Percentiles rank a stretch among this genome's conserved stretches.
Conservation (phyloP, 2,329 filamentous ascomycete genomes). For the Diaporthe sp. region DNA sequence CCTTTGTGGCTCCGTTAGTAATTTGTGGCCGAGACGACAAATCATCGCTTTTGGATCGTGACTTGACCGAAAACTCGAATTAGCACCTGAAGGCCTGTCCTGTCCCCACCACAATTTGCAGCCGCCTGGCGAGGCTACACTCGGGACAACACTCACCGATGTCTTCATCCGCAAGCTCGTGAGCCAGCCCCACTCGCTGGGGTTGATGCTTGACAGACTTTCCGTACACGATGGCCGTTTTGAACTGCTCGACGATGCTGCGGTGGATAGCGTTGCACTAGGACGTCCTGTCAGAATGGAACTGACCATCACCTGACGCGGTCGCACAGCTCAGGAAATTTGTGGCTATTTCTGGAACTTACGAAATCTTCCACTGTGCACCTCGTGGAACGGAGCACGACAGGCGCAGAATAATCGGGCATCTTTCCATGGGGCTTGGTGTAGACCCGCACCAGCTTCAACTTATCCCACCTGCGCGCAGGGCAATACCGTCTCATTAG, state of each 20-base stretch:
- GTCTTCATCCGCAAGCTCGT: constrained; percentile 96
- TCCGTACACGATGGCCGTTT: constrained; percentile 94
- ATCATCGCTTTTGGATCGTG: constrained; percentile 79
- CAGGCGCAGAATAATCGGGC: constrained; percentile 92
- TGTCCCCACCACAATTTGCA: constrained; percentile 15
- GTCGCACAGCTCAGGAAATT: neutral
- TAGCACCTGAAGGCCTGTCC: constrained; percentile 42
- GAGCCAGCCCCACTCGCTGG: constrained; percentile 90
- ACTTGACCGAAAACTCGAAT: constrained; percentile 56
- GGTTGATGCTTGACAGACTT: constrained; percentile 99
- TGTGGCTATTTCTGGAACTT: constrained; percentile 58
- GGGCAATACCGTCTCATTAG: constrained; percentile 34
- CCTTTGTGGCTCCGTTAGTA: constrained; percentile 38
- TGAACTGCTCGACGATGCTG: constrained; percentile 96
- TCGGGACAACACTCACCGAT: constrained; percentile 77
- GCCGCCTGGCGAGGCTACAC: constrained; percentile 18
- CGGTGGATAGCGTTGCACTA: constrained; percentile 98
- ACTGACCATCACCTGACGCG: neutral
- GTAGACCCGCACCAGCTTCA: constrained; percentile 92
- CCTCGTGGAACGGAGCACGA: constrained; percentile 85
- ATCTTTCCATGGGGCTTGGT: constrained; percentile 97
- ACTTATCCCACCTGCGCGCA: constrained; percentile 84
- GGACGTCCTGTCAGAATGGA: constrained; percentile 53
- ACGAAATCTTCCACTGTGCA: constrained; percentile 98
- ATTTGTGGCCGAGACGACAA: constrained; percentile 23